Percentiles rank a stretch among this genome's conserved stretches.
These are phyloP conservation scores for Platanus orientalis DNA, from an alignment of 164 flowering plant genomes.

Conservation along the genomic window DNA sequence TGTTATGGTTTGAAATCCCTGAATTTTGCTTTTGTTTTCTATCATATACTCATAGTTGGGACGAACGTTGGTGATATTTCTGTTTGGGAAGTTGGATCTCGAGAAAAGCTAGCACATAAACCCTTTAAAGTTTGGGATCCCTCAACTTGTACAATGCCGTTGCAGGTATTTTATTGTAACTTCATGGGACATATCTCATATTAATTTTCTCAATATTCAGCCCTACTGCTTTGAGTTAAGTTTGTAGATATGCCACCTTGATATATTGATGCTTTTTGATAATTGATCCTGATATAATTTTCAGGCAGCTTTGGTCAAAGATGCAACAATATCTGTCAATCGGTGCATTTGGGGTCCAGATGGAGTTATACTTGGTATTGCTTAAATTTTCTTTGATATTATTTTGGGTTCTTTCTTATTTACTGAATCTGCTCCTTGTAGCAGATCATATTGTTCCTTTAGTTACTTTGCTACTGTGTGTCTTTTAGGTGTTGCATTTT, in stretches of 20 bases:
- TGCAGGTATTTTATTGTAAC: slow-evolving; percentile 27
- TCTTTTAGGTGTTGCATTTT: slow-evolving; percentile 58
- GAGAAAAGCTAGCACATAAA: slow-evolving; percentile 40
- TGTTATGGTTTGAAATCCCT: background rate
- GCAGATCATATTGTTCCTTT: background rate
- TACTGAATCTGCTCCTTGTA: background rate
- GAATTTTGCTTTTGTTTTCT: background rate
- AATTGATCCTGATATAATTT: slow-evolving; percentile 7
- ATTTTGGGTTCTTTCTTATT: background rate
- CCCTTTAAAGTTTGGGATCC: slow-evolving; percentile 49
- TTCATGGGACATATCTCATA: background rate
- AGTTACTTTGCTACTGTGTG: background rate
- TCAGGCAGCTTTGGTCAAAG: slow-evolving; percentile 43
- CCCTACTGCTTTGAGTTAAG: background rate
- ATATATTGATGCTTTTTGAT: background rate
- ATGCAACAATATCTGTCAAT: slow-evolving; percentile 39
- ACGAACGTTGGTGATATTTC: slow-evolving; percentile 66
- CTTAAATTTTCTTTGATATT: background rate
- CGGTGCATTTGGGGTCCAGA: slow-evolving; percentile 50
- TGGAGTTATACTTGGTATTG: slow-evolving; percentile 42
- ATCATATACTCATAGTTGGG: slow-evolving; percentile 35
- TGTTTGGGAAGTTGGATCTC: slow-evolving; percentile 60
- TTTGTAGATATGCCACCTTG: background rate
- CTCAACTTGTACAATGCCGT: slow-evolving; percentile 31
- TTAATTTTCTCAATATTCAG: background rate